Conservation (phyloP, 148 eudicot species). For the Dianthus caryophyllus region DNA sequence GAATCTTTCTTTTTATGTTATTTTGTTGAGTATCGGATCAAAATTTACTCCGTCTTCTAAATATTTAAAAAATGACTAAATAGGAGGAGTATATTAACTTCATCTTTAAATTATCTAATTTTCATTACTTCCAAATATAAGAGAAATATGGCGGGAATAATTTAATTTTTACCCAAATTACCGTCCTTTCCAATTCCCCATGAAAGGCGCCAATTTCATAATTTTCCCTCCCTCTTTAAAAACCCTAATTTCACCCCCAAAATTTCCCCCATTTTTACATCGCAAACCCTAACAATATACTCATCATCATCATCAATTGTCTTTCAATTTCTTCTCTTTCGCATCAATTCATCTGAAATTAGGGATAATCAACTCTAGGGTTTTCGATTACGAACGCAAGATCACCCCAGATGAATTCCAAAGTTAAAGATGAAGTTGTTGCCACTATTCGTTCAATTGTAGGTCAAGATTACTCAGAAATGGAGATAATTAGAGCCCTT, state of each 20-base stretch:
- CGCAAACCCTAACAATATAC: neutral
- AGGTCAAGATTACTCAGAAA: slow-evolving; percentile 68
- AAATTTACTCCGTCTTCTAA: too few species aligned
- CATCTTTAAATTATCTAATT: too few species aligned
- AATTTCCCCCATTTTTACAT: neutral
- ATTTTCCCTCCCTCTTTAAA: slow-evolving; percentile 17
- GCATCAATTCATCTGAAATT: neutral
- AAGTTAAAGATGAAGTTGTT: slow-evolving; percentile 51
- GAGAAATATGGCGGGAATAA: slow-evolving; percentile 24
- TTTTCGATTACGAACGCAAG: slow-evolving; percentile 2
- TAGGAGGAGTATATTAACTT: too few species aligned
- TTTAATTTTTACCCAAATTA: neutral
- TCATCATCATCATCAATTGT: neutral
- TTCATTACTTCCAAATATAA: too few species aligned
- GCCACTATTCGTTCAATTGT: slow-evolving; percentile 65
- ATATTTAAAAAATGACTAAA: too few species aligned
- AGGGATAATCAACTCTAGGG: slow-evolving; percentile 16
- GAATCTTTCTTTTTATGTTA: too few species aligned
- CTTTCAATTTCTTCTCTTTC: neutral
- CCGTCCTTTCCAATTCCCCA: slow-evolving; percentile 18
- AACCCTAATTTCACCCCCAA: slow-evolving; percentile 16
- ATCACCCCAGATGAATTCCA: slow-evolving; percentile 45
- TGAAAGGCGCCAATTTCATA: slow-evolving; percentile 19
- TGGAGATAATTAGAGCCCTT: slow-evolving; percentile 91
- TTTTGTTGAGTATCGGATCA: too few species aligned